These are phyloP conservation scores for Chlamydomonas eustigma DNA, from an alignment of 139 green algal genomes.

Conservation along the genomic window DNA sequence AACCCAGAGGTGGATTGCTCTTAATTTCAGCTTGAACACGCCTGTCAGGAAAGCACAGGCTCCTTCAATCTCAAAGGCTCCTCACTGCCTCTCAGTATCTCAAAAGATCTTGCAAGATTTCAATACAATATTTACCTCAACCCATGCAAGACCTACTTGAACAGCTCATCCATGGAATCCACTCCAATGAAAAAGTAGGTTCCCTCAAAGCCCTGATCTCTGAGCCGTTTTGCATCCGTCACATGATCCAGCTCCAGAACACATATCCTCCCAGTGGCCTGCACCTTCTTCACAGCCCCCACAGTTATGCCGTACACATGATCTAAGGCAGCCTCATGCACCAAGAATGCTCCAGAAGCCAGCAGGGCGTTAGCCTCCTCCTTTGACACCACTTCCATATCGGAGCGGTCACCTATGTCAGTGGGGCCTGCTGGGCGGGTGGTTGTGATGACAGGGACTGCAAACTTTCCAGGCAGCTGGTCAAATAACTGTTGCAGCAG, in stretches of 20 bases:
- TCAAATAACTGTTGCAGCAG: slow-evolving; percentile 54
- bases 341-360: slow-evolving; percentile 27
- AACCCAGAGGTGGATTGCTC: slow-evolving; percentile 48
- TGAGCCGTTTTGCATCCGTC: slow-evolving; percentile 38
- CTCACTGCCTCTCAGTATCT: no score
- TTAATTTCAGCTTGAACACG: slow-evolving; percentile 20
- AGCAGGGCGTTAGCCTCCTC: slow-evolving; percentile 32
- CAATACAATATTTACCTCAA: no score
- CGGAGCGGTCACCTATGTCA: slow-evolving; percentile 6
- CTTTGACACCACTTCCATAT: slow-evolving; percentile 8
- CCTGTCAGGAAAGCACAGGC: no score
- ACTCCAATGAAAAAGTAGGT: slow-evolving; percentile 41
- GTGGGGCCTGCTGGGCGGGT: background rate
- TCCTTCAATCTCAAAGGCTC: no score
- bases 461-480: slow-evolving; percentile 37
- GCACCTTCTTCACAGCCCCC: slow-evolving; percentile 39
- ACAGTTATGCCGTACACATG: slow-evolving; percentile 54
- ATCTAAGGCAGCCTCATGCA: slow-evolving; percentile 27
- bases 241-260: slow-evolving; percentile 63
- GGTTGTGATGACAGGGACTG: slow-evolving; percentile 37
- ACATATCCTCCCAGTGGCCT: slow-evolving; percentile 41
- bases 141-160: no score
- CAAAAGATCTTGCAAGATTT: no score
- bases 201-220: slow-evolving; percentile 40
- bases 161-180: slow-evolving; percentile 14